Evolutionary conservation across 2,329 filamentous ascomycete species (phyloP), one percentile per base, ranked within the genome.

Genomic region (Scytalidium sp.): DNA sequence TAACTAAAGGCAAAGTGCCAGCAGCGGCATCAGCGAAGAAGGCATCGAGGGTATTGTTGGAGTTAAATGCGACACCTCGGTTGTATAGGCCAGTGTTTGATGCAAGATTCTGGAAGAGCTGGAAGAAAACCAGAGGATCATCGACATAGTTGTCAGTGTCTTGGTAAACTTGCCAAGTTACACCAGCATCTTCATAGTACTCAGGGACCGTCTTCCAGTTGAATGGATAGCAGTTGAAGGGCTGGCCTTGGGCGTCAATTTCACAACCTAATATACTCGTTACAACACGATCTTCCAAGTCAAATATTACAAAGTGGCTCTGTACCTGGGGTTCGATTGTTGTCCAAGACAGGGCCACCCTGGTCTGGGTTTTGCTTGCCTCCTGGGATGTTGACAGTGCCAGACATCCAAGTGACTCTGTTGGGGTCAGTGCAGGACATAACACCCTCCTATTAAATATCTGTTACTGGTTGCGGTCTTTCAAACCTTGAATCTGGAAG

Each of bases 361-460:
- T 72, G 52, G 44, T 66, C 58, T 3, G 66, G 56, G 2, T 46
- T 59, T 43, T 72, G 70, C 3, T 70, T 70, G n/a, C 68, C 63
- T 19, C 76, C 76, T 0, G 75, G 75, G 0, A 70, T 71, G 52
- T 80, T 79, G 52, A 80, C 73, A 3, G 70, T 75, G 20, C 77
- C 78, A 29, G 72, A 76, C 23, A 74, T 66, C 68, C 78, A 72
- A 4, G 69, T 72, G 3, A 76, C 76, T 46, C 78, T 70, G 55
- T 80, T 80, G 2, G 78, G 76, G 47, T 73, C 75, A 0, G 78
- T 80, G 0, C 76, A 70, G 1, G 75, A 75, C 25, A 80, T 72
- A 47, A 78, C 71, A 2, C 68, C 66, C 62, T 80, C 75, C 68
- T 70, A 36, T 36, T 27, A 7, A n/a, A 36, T 36, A 15, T n/a